phyloP scores from a whole-genome alignment of 2,329 filamentous ascomycete genomes.

The Didymellaceae sp. region DNA sequence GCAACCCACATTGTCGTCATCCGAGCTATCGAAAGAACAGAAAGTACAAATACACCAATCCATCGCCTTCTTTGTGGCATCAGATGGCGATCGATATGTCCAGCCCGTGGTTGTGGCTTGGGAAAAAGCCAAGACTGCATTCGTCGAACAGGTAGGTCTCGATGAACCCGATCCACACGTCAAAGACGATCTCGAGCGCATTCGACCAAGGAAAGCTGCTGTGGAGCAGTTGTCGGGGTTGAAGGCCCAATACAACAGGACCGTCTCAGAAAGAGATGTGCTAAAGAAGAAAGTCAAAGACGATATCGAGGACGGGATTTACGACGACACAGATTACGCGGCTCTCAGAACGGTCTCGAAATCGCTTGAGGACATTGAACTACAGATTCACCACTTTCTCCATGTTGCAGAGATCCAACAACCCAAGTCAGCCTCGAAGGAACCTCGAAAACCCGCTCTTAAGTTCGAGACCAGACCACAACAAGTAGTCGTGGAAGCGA shows the following conservation, averaged over 20 bases:
- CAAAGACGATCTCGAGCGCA: conserved; percentile 30
- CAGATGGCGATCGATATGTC: conserved; percentile 35
- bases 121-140: conserved; percentile 35
- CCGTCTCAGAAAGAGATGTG: conserved; percentile 26
- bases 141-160: conserved; percentile 29
- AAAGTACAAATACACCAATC: conserved; percentile 26
- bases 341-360: conserved; percentile 34
- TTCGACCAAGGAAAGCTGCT: conserved; percentile 40
- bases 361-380: conserved; percentile 35
- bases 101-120: conserved; percentile 24
- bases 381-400: conserved; percentile 38
- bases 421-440: conserved; percentile 6
- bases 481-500: conserved; percentile 40
- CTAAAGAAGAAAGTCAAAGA: conserved; percentile 40
- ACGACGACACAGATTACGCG: conserved; percentile 35
- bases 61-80: conserved; percentile 34
- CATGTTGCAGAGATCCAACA: conserved; percentile 34
- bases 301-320: conserved; percentile 37
- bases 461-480: conserved; percentile 19
- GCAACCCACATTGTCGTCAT: conserved; percentile 22
- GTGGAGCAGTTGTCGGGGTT: conserved; percentile 35
- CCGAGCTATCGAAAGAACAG: conserved; percentile 37
- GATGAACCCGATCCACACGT: conserved; percentile 30
- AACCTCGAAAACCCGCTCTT: conserved; percentile 1
- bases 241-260: conserved; percentile 26